Evolutionary conservation across 1,284 basidiomycete species (phyloP).

Genomic region (Tilletia caries): DNA sequence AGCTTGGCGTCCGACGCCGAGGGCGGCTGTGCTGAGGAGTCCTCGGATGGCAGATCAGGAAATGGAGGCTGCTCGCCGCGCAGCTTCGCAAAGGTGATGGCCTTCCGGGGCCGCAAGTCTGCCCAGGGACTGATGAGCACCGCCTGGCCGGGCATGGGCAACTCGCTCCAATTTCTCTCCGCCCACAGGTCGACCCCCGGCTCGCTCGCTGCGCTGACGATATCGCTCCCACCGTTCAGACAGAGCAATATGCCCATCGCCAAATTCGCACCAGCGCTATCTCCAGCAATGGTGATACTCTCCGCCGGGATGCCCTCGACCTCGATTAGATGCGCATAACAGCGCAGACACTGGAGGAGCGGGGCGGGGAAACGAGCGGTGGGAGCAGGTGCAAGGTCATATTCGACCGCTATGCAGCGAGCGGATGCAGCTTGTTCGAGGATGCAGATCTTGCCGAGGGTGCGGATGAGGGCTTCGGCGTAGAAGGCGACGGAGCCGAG

Average conservation of each 20-base stretch:
- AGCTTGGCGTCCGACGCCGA: neutral
- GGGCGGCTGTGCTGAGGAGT: neutral
- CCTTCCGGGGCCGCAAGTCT: constrained; percentile 41
- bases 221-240: constrained; percentile 27
- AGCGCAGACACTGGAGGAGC: constrained; percentile 47
- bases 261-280: constrained; percentile 49
- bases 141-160: constrained; percentile 48
- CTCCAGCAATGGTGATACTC: constrained; percentile 46
- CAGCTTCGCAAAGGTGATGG: constrained; percentile 33
- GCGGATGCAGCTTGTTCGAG: constrained; percentile 15
- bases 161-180: constrained; percentile 43
- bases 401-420: constrained; percentile 50
- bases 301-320: constrained; percentile 41
- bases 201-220: neutral
- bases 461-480: constrained; percentile 48
- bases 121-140: constrained; percentile 51
- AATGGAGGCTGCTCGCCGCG: constrained; percentile 16
- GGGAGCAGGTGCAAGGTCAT: constrained; percentile 44
- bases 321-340: constrained; percentile 51
- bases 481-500: constrained; percentile 52
- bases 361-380: constrained; percentile 42
- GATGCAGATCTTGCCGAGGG: constrained; percentile 27
- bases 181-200: constrained; percentile 17
- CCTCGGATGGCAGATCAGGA: no score
- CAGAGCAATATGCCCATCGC: constrained; percentile 45